A percentile compares a stretch with the other conserved stretches of the same genome.
phyloP scores from a whole-genome alignment of 345 rosid species.

The Cardamine chenopodiifolia region DNA sequence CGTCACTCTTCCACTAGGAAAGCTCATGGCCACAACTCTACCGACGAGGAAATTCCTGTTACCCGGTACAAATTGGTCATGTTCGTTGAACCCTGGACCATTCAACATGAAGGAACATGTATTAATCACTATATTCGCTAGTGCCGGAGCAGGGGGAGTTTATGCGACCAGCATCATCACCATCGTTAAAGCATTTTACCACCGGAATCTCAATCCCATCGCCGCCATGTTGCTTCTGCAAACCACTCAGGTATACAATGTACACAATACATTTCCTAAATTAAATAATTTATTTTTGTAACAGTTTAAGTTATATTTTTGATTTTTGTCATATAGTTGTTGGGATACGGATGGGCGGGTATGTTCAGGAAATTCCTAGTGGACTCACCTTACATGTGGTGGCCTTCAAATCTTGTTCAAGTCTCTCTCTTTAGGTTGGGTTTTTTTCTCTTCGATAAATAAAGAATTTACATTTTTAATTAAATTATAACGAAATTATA shows the following conservation, averaged over 20 bases:
- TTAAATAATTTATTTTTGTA: not conserved
- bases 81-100: slow-evolving; percentile 56
- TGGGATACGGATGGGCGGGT: slow-evolving; percentile 67
- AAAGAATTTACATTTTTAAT: not conserved
- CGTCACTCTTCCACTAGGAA: slow-evolving; percentile 52
- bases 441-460: not conserved
- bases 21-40: slow-evolving; percentile 54
- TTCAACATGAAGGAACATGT: slow-evolving; percentile 62
- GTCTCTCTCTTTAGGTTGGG: slow-evolving; percentile 53
- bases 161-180: slow-evolving; percentile 51
- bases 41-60: slow-evolving; percentile 41
- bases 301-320: not conserved
- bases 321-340: slow-evolving; percentile 40
- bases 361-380: slow-evolving; percentile 56
- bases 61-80: slow-evolving; percentile 43
- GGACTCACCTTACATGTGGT: slow-evolving; percentile 66
- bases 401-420: slow-evolving; percentile 59
- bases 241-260: slow-evolving; percentile 63
- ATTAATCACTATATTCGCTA: slow-evolving; percentile 58
- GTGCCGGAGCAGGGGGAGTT: slow-evolving; percentile 47
- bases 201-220: slow-evolving; percentile 38
- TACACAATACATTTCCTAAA: not conserved
- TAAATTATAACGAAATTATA: not conserved
- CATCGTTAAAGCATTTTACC: slow-evolving; percentile 53
- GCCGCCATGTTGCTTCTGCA: slow-evolving; percentile 54